Conservation (phyloP, 2,329 filamentous ascomycete genomes). For the Nigrograna mackinnonii region DNA sequence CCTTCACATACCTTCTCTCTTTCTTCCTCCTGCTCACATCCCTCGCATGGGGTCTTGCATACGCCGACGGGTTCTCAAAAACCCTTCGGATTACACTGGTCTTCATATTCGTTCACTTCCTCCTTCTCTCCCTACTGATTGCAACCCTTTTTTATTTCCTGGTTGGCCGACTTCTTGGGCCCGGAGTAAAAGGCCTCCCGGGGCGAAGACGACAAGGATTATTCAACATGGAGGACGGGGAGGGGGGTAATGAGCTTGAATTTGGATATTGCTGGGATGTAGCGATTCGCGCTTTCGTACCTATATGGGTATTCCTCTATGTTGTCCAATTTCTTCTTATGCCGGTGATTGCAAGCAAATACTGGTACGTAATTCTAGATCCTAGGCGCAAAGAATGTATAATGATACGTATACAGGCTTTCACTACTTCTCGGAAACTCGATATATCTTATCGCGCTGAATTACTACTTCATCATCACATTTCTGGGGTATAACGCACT, state of each 20-base stretch:
- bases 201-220: conserved; percentile 59
- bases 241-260: conserved; percentile 62
- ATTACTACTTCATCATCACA: conserved; percentile 70
- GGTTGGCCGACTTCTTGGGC: conserved; percentile 64
- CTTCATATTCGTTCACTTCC: conserved; percentile 63
- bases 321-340: conserved; percentile 70
- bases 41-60: conserved; percentile 63
- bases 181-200: conserved; percentile 56
- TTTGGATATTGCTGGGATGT: conserved; percentile 76
- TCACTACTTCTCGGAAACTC: conserved; percentile 66
- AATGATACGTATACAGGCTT: conserved; percentile 39
- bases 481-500: conserved; percentile 72
- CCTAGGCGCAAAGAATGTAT: conserved; percentile 39
- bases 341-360: conserved; percentile 59
- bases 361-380: conserved; percentile 44
- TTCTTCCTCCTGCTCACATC: conserved; percentile 62
- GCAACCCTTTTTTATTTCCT: conserved; percentile 67
- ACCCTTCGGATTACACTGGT: conserved; percentile 50
- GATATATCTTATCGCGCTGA: conserved; percentile 66
- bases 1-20: conserved; percentile 70
- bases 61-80: conserved; percentile 48
- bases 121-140: conserved; percentile 61
- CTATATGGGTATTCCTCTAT: conserved; percentile 68
- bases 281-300: conserved; percentile 68
- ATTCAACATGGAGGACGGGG: conserved; percentile 57